phyloP scores from a whole-genome alignment of 768 basidiomycete genomes.

The Pilatotrama ljubarskyi region DNA sequence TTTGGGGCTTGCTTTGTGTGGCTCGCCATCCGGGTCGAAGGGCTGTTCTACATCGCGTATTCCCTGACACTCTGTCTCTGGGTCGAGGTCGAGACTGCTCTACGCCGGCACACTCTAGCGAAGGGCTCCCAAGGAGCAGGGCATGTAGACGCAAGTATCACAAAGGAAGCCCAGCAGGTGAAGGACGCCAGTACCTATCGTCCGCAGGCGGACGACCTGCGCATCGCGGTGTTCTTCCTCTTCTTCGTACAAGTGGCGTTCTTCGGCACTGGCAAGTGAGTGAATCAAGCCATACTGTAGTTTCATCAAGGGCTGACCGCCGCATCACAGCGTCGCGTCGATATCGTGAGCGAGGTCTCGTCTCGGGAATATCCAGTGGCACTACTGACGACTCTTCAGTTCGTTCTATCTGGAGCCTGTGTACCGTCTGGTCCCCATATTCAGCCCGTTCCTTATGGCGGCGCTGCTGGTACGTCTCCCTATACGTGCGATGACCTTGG shows the following conservation, averaged over 20 bases:
- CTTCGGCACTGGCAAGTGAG: conserved; percentile 71
- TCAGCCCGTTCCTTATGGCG: conserved; percentile 84
- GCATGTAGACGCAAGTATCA: background rate
- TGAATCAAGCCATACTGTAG: background rate
- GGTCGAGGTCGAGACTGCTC: conserved; percentile 59
- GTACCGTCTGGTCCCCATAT: conserved; percentile 82
- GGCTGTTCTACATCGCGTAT: conserved; percentile 76
- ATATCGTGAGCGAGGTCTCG: conserved; percentile 58
- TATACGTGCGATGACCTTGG: too few species aligned
- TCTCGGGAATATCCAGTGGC: background rate
- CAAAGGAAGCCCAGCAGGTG: background rate
- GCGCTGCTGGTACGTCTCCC: conserved; percentile 55
- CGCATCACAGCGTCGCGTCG: conserved; percentile 62
- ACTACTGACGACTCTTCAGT: conserved; percentile 30
- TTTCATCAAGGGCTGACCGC: background rate
- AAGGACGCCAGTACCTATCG: conserved; percentile 21
- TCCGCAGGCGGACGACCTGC: conserved; percentile 52
- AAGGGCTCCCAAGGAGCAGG: background rate
- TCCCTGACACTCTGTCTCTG: conserved; percentile 62
- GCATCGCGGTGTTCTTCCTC: conserved; percentile 79
- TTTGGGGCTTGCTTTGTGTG: conserved; percentile 77
- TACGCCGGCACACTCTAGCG: conserved; percentile 20
- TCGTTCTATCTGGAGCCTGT: conserved; percentile 89
- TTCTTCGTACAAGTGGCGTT: conserved; percentile 88
- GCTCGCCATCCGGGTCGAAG: conserved; percentile 81